Evolutionary conservation across 306 rosid species (phyloP).

Genomic region (Trifolium repens): DNA sequence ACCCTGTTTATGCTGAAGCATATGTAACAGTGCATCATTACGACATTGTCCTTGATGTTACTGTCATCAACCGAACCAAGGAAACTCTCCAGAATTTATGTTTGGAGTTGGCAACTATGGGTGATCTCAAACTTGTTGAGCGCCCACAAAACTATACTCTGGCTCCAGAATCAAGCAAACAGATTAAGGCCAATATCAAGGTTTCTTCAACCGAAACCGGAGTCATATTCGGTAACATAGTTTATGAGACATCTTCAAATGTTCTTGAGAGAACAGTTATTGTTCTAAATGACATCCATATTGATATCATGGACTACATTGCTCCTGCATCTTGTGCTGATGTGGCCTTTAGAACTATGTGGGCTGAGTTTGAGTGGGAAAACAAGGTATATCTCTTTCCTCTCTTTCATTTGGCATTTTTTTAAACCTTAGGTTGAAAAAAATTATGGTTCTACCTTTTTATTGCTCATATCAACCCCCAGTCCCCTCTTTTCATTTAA

Average conservation of each 20-base stretch:
- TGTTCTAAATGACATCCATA: slow-evolving; percentile 97
- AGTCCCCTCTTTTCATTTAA: not conserved
- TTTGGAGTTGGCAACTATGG: slow-evolving; percentile 99
- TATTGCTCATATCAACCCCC: not conserved
- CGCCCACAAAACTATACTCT: slow-evolving; percentile 97
- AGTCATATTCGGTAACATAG: slow-evolving; percentile 95
- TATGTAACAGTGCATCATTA: slow-evolving; percentile 97
- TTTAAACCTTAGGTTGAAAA: not conserved
- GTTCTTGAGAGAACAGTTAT: slow-evolving; percentile 91
- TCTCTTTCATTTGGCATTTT: slow-evolving; percentile 3
- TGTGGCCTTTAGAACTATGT: slow-evolving; percentile 92
- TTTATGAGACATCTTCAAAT: slow-evolving; percentile 91
- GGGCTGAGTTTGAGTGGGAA: slow-evolving; percentile 99
- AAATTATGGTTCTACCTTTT: slow-evolving; percentile 23
- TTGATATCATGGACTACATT: slow-evolving; percentile 99
- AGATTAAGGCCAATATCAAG: slow-evolving; percentile 96
- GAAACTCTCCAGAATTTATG: slow-evolving; percentile 98
- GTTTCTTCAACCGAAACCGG: slow-evolving; percentile 99
- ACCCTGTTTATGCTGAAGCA: slow-evolving; percentile 99
- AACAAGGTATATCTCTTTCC: slow-evolving; percentile 70
- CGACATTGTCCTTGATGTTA: slow-evolving; percentile 96
- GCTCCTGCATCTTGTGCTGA: slow-evolving; percentile 97
- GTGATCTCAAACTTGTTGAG: slow-evolving; percentile 98
- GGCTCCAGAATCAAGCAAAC: slow-evolving; percentile 96
- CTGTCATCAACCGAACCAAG: slow-evolving; percentile 94